phyloP scores from a whole-genome alignment of 495 filamentous ascomycete species.

The Aspergillus wentii region DNA sequence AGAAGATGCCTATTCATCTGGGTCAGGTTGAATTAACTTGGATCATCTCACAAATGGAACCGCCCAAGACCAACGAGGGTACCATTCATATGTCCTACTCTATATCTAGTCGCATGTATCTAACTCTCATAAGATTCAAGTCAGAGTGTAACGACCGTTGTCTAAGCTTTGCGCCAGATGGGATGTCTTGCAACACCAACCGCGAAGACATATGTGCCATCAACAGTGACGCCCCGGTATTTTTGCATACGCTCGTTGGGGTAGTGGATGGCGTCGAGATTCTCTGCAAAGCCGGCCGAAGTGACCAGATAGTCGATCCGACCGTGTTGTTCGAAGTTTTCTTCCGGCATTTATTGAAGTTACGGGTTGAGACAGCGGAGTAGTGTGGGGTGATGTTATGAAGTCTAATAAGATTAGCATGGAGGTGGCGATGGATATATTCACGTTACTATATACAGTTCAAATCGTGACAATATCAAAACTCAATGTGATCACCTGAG shows the following conservation, averaged over 20 bases:
- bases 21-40: too few species aligned
- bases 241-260: slow-evolving; percentile 84
- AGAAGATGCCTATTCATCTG: too few species aligned
- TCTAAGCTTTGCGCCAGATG: slow-evolving; percentile 73
- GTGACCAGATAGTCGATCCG: slow-evolving; percentile 90
- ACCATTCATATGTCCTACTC: too few species aligned
- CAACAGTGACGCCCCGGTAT: slow-evolving; percentile 90
- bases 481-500: slow-evolving; percentile 80
- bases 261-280: slow-evolving; percentile 85
- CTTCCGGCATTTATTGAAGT: slow-evolving; percentile 64
- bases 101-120: background rate
- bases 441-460: slow-evolving; percentile 59
- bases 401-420: slow-evolving; percentile 33
- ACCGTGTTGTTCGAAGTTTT: slow-evolving; percentile 66
- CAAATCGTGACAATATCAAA: slow-evolving; percentile 88
- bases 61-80: too few species aligned
- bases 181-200: slow-evolving; percentile 80
- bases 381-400: slow-evolving; percentile 87
- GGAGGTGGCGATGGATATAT: too few species aligned
- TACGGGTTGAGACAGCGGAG: slow-evolving; percentile 74
- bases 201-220: slow-evolving; percentile 90
- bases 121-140: slow-evolving; percentile 39
- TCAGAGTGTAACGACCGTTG: slow-evolving; percentile 88
- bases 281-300: slow-evolving; percentile 93
- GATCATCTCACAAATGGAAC: too few species aligned